Base-by-base conservation (phyloP, 2,329 filamentous ascomycete species). In the Chaetomiaceae sp. region DNA sequence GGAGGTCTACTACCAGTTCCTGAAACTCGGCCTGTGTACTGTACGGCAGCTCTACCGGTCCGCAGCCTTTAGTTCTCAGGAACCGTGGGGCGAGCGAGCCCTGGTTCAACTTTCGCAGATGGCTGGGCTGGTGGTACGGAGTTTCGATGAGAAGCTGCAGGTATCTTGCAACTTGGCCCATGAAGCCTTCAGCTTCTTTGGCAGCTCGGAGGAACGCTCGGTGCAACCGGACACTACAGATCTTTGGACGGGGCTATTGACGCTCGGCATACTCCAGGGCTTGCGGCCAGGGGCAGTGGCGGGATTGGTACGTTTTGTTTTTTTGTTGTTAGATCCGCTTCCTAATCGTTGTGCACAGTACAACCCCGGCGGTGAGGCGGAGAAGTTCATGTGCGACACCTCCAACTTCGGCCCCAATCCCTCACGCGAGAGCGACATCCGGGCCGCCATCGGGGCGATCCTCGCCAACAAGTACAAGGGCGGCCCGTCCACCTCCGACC, bases 381-480 rank as follows among this genome's bases (percentile, higher is more conserved):
- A 61, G 40, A 46, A 40, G 11, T 54, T 58, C 36, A 52, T 64
- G 46, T 61, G 61, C 34, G 53, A 62, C 46, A 54, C 49, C 0
- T 44, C 52, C 12, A 25, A 23, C 15, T 40, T 59, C 14, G 53
- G 47, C 5, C 12, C 19, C 7, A 47, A 53, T 6, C 47, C 56
- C 7, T 37, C 51, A 2, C 46, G 49, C 14, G 51, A 53, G 44
- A 58, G 49, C 34, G 62, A 59, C 57, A 66, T 55, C 46, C 61
- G 68, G 65, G 48, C 61, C 15, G 61, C 63, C 7, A 71, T 77
- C 11, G 63, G 76, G 11, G 68, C 71, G 2, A 66, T 73, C 3
- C 59, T 78, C 25, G 68, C 73, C 45, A 78, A 78, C 61, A 78
- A 76, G 56, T 70, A 72, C 61, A 69, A 69, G 31, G 64, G 53